phyloP scores from a whole-genome alignment of 2,329 filamentous ascomycete species.

The Uncinocarpus reesii region DNA sequence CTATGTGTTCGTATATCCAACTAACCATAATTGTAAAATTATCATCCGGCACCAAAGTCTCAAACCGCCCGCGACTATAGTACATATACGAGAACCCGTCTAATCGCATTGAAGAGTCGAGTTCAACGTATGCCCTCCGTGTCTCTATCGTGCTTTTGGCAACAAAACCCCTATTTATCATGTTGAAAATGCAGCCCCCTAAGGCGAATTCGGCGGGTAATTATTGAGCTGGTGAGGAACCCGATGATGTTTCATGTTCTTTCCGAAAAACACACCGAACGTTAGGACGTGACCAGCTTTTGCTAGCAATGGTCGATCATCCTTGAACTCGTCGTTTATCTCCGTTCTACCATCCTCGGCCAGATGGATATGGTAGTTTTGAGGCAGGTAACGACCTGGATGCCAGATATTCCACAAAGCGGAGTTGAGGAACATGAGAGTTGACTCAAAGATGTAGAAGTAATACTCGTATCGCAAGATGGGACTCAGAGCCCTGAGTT shows the following conservation, averaged over 20 bases:
- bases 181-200: too few species aligned
- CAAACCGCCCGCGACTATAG: too few species aligned
- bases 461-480: slow-evolving; percentile 47
- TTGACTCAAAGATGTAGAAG: slow-evolving; percentile 48
- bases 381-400: slow-evolving; percentile 42
- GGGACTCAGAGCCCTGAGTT: slow-evolving; percentile 29
- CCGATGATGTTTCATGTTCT: slow-evolving; percentile 4
- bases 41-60: too few species aligned
- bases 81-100: too few species aligned
- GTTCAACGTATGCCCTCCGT: too few species aligned
- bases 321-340: slow-evolving; percentile 38
- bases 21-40: too few species aligned
- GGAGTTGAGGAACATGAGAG: slow-evolving; percentile 44
- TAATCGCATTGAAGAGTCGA: too few species aligned
- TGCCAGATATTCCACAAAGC: slow-evolving; percentile 43
- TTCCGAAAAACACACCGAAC: slow-evolving; percentile 14
- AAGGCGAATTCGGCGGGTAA: background rate
- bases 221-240: background rate
- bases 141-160: too few species aligned
- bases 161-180: too few species aligned
- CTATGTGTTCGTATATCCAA: too few species aligned
- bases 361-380: slow-evolving; percentile 42
- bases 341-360: slow-evolving; percentile 42
- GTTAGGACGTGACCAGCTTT: slow-evolving; percentile 12
- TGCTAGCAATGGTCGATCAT: slow-evolving; percentile 36